A percentile compares a stretch with the other conserved stretches of the same genome.
These are phyloP conservation scores for Scleroderma citrinum DNA, from an alignment of 768 basidiomycete genomes.

Conservation along the genomic window DNA sequence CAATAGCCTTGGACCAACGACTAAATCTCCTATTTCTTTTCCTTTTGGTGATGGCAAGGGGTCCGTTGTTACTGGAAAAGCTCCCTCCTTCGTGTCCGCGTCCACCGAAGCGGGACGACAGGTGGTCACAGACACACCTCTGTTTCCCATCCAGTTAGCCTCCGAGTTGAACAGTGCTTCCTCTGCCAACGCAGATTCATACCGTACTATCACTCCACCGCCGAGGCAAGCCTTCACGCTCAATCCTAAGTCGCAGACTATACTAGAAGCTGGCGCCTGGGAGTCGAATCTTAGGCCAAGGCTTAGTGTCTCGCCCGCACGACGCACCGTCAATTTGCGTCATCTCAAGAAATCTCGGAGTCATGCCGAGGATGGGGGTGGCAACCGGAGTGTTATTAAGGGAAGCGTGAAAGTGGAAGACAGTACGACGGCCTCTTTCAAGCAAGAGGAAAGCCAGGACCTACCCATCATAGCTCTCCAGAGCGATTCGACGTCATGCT, in stretches of 20 bases:
- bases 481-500: background rate
- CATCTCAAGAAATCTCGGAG: conserved; percentile 23
- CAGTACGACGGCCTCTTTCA: background rate
- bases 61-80: background rate
- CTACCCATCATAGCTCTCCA: background rate
- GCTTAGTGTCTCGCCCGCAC: conserved; percentile 17
- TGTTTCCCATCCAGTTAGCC: conserved; percentile 10
- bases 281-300: conserved; percentile 21
- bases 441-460: conserved; percentile 15
- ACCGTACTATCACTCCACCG: conserved; percentile 1
- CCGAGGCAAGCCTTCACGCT: conserved; percentile 9
- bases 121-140: conserved; percentile 2
- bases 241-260: conserved; percentile 20
- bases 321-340: conserved; percentile 26
- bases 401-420: conserved; percentile 19
- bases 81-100: conserved; percentile 6
- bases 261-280: conserved; percentile 12
- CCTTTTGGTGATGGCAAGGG: background rate
- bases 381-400: conserved; percentile 23
- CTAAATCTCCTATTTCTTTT: background rate
- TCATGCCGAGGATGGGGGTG: conserved; percentile 19
- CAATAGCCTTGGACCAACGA: background rate
- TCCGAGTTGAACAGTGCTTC: conserved; percentile 8
- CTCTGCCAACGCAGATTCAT: background rate
- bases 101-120: conserved; percentile 11